Base-by-base conservation (phyloP, 2,329 filamentous ascomycete genomes). In the Ceratocystis albifundus region DNA sequence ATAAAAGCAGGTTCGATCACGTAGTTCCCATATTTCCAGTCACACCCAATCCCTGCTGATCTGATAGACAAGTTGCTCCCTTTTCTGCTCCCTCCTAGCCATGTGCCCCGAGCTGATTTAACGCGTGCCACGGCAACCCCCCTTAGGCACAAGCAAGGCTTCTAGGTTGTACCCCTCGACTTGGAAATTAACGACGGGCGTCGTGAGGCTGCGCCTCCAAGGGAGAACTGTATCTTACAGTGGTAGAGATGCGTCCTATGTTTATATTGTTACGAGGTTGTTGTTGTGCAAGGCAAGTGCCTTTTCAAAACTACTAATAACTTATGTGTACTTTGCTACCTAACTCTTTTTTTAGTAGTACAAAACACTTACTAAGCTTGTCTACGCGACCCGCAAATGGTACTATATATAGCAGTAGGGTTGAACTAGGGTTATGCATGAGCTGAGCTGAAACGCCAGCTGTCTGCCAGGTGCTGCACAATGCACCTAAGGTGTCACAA, bases 91-190 rank as follows among this genome's bases (percentile, higher is more conserved):
- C 20, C 30, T 59, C 55, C 30, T 59, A 17, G 30, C 55, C 55
- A 59, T 59, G 28, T 59, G 55, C 30, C 17, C 55, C 17, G 12
- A 28, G 55, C 55, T 36, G 28, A 59, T 36, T 32, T 59, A 30
- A 28, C 55, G 55, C 55, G 55, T 59, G 55, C 55, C 55, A 59
- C 28, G 17, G 25, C 28, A 59, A 32, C 55, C 28, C 55, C 30
- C 55, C 30, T 59, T 30, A 36, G n/a, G 48, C 30, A 32, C 55
- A 59, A 59, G 30, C 55, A n/a, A 59, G 55, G 55, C 55, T 59
- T 4, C 55, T 30, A 59, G 32, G 30, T 7, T 41, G 36, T 15
- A 41, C 36, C 55, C 25, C 28, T 30, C 17, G 25, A 8, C 32
- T n/a, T 59, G 55, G 55, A 59, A 59, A 59, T 59, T 59, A 59